Percentiles rank a stretch among this genome's conserved stretches.
Evolutionary conservation across 2,329 filamentous ascomycete genomes (phyloP).

Genomic region (Claviceps purpurea): DNA sequence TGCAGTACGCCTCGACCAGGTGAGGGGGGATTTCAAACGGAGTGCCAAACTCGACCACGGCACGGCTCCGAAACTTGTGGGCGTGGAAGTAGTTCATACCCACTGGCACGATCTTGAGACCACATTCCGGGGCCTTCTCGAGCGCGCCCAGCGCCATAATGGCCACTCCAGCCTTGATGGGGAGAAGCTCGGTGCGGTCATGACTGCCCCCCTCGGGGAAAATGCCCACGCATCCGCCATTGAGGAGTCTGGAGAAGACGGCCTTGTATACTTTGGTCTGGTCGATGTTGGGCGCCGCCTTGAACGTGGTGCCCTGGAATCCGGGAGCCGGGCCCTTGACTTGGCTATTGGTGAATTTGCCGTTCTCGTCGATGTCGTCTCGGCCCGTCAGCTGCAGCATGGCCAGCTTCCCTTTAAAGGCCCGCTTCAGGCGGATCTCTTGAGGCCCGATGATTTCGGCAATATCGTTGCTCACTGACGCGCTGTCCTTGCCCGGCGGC

Average conservation of each 20-base stretch:
- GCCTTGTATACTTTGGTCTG: conserved; percentile 89
- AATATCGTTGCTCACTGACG: conserved; percentile 72
- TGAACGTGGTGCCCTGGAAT: conserved; percentile 70
- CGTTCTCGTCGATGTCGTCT: conserved; percentile 55
- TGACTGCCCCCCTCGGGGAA: conserved; percentile 96
- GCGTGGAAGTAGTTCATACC: conserved; percentile 99
- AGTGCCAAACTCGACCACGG: conserved; percentile 87
- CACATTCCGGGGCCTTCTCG: conserved; percentile 72
- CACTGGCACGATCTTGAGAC: conserved; percentile 86
- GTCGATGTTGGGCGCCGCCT: conserved; percentile 83
- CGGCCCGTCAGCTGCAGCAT: conserved; percentile 72
- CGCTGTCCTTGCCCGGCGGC: conserved; percentile 65
- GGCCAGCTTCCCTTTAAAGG: conserved; percentile 66
- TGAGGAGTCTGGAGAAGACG: conserved; percentile 71
- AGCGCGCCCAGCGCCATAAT: conserved; percentile 94
- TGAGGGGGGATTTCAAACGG: conserved; percentile 76
- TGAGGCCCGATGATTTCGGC: conserved; percentile 65
- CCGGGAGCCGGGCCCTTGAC: conserved; percentile 41
- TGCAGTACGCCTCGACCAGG: conserved; percentile 73
- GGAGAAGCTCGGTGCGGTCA: conserved; percentile 80
- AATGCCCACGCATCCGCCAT: conserved; percentile 84
- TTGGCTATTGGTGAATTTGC: conserved; percentile 44
- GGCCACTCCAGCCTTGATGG: conserved; percentile 89
- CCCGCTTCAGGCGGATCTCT: conserved; percentile 74
- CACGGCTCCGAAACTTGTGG: conserved; percentile 93